These are phyloP conservation scores for Hylodesmum podocarpum DNA, from an alignment of 306 rosid genomes.

Conservation along the genomic window DNA sequence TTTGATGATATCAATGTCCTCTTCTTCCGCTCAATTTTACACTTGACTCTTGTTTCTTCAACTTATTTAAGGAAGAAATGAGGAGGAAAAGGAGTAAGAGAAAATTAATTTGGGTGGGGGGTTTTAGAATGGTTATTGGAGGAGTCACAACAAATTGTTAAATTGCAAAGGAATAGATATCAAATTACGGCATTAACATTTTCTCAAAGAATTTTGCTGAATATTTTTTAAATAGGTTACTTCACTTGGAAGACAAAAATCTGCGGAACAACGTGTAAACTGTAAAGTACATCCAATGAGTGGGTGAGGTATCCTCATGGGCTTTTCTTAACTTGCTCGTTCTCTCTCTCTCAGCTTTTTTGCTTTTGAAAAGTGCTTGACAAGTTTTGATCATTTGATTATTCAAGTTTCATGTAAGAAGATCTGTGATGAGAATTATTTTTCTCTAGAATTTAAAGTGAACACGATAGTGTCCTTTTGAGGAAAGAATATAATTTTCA, in stretches of 20 bases:
- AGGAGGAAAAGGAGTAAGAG: constrained; percentile 10
- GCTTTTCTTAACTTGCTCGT: constrained; percentile 1
- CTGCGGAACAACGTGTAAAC: constrained; percentile 25
- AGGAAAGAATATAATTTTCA: neutral
- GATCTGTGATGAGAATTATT: neutral
- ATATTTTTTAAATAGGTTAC: constrained; percentile 27
- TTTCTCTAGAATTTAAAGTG: neutral
- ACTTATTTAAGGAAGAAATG: constrained; percentile 29
- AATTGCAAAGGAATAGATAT: constrained; percentile 21
- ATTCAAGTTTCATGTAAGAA: constrained; percentile 1
- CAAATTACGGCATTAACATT: neutral
- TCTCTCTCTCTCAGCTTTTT: neutral
- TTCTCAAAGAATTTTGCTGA: constrained; percentile 21
- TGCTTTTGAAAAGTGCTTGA: neutral
- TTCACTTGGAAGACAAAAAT: constrained; percentile 34
- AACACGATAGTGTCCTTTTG: neutral
- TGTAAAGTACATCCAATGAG: constrained; percentile 36
- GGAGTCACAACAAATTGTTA: constrained; percentile 22
- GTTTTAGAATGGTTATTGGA: constrained; percentile 18
- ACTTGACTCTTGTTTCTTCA: constrained; percentile 34
- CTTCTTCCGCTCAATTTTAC: constrained; percentile 6
- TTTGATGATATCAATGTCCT: constrained; percentile 43
- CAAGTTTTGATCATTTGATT: constrained; percentile 23
- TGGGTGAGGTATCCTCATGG: constrained; percentile 24
- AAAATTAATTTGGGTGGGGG: constrained; percentile 13